These are phyloP conservation scores for Phytophthora sp. DNA, from an alignment of 352 stramenopile genomes.

Conservation along the genomic window DNA sequence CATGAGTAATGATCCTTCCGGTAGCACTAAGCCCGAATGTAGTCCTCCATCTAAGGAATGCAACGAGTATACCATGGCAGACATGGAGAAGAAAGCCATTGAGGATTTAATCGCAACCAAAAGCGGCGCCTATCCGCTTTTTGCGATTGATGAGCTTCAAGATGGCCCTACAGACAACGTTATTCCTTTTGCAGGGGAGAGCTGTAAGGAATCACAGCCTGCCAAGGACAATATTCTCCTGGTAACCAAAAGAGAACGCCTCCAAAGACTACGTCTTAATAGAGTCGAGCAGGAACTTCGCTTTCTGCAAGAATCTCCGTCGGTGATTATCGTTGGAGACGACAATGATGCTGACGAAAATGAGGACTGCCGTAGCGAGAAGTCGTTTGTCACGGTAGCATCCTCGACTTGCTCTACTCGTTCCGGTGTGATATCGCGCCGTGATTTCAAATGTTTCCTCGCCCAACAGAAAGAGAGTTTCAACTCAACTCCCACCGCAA, in stretches of 20 bases:
- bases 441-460: constrained; percentile 60
- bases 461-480: constrained; percentile 43
- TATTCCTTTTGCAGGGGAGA: background rate
- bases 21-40: background rate
- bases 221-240: constrained; percentile 50
- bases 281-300: constrained; percentile 63
- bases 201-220: background rate
- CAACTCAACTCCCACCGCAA: constrained; percentile 36
- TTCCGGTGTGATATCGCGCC: constrained; percentile 60
- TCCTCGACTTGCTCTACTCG: constrained; percentile 57
- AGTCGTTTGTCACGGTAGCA: constrained; percentile 49
- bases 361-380: constrained; percentile 49
- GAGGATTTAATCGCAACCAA: constrained; percentile 52
- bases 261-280: constrained; percentile 50
- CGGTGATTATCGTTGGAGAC: constrained; percentile 52
- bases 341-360: constrained; percentile 36
- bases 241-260: constrained; percentile 47
- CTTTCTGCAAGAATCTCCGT: constrained; percentile 54
- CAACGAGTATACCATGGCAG: constrained; percentile 52
- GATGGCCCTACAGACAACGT: constrained; percentile 9
- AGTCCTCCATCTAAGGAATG: background rate
- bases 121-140: constrained; percentile 36
- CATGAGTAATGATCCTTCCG: background rate
- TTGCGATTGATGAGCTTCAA: constrained; percentile 34
- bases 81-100: constrained; percentile 48